Percentiles rank a stretch among this genome's conserved stretches.
Conservation (phyloP, 768 basidiomycete genomes). For the Trametes elegans region DNA sequence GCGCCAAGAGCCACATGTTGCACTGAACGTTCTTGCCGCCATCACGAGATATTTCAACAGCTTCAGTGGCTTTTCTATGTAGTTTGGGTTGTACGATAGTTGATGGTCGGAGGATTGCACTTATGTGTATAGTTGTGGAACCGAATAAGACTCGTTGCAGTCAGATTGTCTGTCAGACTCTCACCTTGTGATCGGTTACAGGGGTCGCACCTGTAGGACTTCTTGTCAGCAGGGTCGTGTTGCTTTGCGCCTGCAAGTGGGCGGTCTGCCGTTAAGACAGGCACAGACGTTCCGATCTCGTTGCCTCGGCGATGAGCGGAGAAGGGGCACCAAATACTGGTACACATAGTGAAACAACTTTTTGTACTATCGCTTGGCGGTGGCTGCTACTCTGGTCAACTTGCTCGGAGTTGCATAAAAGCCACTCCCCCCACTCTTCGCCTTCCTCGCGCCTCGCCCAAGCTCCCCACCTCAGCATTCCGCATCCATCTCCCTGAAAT, state of each 20-base stretch:
- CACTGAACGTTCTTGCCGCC: constrained; percentile 3
- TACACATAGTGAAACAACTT: constrained; percentile 30
- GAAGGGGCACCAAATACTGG: constrained; percentile 6
- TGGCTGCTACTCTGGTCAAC: constrained; percentile 13
- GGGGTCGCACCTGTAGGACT: no score
- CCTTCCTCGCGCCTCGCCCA: neutral
- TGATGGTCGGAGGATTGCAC: no score
- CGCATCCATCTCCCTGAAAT: constrained; percentile 23
- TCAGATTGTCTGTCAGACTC: no score
- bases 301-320: neutral
- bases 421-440: neutral
- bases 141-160: no score
- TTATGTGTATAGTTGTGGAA: no score
- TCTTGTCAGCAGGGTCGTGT: neutral
- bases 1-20: constrained; percentile 10
- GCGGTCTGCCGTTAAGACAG: neutral
- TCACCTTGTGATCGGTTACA: no score
- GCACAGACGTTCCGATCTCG: neutral
- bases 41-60: neutral
- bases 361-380: constrained; percentile 19
- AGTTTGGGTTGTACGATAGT: no score
- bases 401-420: constrained; percentile 10
- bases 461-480: neutral
- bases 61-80: neutral
- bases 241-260: neutral